Base-by-base conservation (phyloP, 768 basidiomycete genomes). In the Boletus sp. region DNA sequence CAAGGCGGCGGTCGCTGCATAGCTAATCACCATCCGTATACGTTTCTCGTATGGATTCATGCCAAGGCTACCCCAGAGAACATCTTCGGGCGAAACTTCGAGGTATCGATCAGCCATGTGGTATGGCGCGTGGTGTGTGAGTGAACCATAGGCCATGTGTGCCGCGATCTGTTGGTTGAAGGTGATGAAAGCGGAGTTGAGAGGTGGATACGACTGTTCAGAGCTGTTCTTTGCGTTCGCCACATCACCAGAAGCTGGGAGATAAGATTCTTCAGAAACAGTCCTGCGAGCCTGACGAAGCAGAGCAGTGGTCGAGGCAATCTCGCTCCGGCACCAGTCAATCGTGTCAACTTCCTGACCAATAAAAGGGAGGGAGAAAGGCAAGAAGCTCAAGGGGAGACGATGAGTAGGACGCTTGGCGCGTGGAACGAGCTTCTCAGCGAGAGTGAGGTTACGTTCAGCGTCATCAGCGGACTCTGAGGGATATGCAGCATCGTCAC, bases 301-400 rank as follows among this genome's bases (percentile, higher is more conserved):
- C 4, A 82, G 61, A 19, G 65, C 65, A 17, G 77, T 82, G 52
- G 84, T 83, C 1, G 74, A 64, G 2, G 72, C 70, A 52, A 97
- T 90, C 72, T 94, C 88, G 19, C 79, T 74, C 30, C 90, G 77
- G 19, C 85, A 83, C 93, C 94, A 97, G 2, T 93, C 86, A 65
- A 98, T 93, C 3, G 89, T 83, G 73, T 98, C 97, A 15, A 98
- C 94, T 70, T 96, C 89, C 69, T 91, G 70, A 8, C 97, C 97
- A 4, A 83, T 73, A 25, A 96, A 75, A 1, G 83, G 83, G 25
- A 88, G 72, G 9, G 77, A 75, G 54, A 83, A 80, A 0, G 80
- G 82, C 42, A 83, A 37, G 64, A 79, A 79, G 9, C 83, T 77
- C 13, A 54, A 66, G 17, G 70, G 80, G 7, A 95, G 81, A 41